phyloP scores from a whole-genome alignment of 345 rosid species.

The Boechera retrofracta region DNA sequence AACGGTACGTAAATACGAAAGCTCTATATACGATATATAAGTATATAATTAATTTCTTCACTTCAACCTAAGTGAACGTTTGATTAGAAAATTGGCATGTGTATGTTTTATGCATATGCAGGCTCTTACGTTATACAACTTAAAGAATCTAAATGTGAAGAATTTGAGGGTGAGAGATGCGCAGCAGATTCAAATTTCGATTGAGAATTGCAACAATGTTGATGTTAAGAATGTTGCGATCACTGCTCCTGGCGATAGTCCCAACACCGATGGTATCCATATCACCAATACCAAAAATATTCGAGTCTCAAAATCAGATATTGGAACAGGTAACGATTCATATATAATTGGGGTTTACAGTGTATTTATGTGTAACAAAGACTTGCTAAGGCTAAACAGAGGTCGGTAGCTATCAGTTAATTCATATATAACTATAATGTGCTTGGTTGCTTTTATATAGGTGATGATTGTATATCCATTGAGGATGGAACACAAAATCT shows the following conservation, averaged over 20 bases:
- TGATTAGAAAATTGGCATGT: conserved; percentile 46
- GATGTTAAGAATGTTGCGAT: conserved; percentile 51
- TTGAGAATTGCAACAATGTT: conserved; percentile 58
- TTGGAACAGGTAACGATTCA: conserved; percentile 67
- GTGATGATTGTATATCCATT: conserved; percentile 89
- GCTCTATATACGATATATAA: not conserved
- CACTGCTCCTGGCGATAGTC: conserved; percentile 66
- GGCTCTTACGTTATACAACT: conserved; percentile 73
- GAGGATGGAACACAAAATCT: conserved; percentile 45
- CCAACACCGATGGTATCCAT: conserved; percentile 96
- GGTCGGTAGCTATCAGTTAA: conserved; percentile 38
- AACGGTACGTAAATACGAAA: conserved; percentile 58
- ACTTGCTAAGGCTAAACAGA: not conserved
- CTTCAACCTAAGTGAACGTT: conserved; percentile 36
- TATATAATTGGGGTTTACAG: conserved; percentile 42
- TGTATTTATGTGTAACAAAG: not conserved
- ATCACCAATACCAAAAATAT: conserved; percentile 66
- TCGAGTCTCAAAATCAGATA: conserved; percentile 48
- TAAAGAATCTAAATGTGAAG: conserved; percentile 56
- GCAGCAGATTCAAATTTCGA: conserved; percentile 75
- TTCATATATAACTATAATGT: conserved; percentile 44
- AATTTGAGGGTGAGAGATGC: conserved; percentile 65
- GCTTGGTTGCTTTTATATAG: conserved; percentile 52
- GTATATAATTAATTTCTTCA: conserved; percentile 34
- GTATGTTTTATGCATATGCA: conserved; percentile 33